Conservation (phyloP, 805 yeast species). For the Candida quercuum region DNA sequence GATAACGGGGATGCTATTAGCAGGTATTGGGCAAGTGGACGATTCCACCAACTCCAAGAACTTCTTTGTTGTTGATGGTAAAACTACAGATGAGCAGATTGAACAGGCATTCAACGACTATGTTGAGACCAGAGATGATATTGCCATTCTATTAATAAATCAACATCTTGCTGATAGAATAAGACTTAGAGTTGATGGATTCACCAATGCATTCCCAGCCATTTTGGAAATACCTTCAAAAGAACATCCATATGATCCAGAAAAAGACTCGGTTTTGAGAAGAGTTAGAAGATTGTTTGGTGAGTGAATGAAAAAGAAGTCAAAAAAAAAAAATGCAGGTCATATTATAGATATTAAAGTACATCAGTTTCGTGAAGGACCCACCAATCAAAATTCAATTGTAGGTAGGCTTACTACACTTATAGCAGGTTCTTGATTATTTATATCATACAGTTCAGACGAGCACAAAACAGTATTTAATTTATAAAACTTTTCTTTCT, state of each 20-base stretch:
- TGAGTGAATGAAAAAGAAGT: slow-evolving; percentile 40
- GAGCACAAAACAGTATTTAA: too few species aligned
- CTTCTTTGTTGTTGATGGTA: slow-evolving; percentile 72
- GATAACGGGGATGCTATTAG: slow-evolving; percentile 89
- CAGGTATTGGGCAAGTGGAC: slow-evolving; percentile 88
- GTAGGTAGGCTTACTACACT: background rate
- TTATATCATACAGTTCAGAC: too few species aligned
- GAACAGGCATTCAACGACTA: slow-evolving; percentile 70
- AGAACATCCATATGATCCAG: slow-evolving; percentile 97
- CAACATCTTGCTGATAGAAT: slow-evolving; percentile 93
- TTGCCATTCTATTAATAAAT: slow-evolving; percentile 88
- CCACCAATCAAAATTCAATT: too few species aligned
- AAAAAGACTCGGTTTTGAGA: slow-evolving; percentile 91
- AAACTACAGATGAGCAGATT: slow-evolving; percentile 72
- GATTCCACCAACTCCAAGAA: slow-evolving; percentile 58
- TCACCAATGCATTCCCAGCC: slow-evolving; percentile 91
- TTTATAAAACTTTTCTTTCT: too few species aligned
- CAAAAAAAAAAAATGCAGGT: slow-evolving; percentile 19
- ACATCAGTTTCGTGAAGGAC: too few species aligned
- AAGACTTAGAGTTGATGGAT: slow-evolving; percentile 75
- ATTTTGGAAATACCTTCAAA: slow-evolving; percentile 95
- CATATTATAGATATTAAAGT: slow-evolving; percentile 9
- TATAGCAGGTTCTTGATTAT: too few species aligned
- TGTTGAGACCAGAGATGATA: slow-evolving; percentile 74
- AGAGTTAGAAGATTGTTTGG: slow-evolving; percentile 95